Conservation (phyloP, 2,329 filamentous ascomycete genomes). For the Phialocephala subalpina region DNA sequence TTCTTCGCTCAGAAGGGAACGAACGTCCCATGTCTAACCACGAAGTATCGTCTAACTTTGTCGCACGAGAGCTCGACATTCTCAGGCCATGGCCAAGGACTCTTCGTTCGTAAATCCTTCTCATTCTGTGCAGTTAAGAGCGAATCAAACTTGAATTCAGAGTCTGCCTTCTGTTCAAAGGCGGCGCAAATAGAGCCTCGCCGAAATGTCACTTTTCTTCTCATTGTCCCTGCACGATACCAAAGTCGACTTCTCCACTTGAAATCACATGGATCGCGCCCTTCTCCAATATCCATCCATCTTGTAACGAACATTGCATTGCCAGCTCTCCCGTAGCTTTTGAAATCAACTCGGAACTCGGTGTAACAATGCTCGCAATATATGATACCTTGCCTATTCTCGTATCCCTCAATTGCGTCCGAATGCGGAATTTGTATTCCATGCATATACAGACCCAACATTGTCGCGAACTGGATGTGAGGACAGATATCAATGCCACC, state of each 20-base stretch:
- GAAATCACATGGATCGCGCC: conserved; percentile 13
- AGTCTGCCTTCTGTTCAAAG: conserved; percentile 23
- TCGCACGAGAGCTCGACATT: conserved; percentile 12
- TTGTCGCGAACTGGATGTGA: conserved; percentile 13
- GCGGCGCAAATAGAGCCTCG: conserved; percentile 27
- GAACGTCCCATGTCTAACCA: conserved; percentile 17
- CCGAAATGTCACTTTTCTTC: conserved; percentile 7
- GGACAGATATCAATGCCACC: conserved; percentile 19
- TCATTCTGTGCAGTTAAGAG: conserved; percentile 22
- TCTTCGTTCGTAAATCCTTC: conserved; percentile 17
- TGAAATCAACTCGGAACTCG: conserved; percentile 28
- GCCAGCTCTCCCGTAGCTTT: conserved; percentile 21
- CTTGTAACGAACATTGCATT: conserved; percentile 28
- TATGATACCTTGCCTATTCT: conserved; percentile 24
- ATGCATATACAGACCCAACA: conserved; percentile 1
- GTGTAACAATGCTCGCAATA: conserved; percentile 26
- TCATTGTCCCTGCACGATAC: not conserved
- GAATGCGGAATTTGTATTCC: conserved; percentile 21
- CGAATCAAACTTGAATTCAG: conserved; percentile 26
- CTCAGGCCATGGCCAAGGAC: conserved; percentile 17
- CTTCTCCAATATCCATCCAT: conserved; percentile 31
- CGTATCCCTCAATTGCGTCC: conserved; percentile 15
- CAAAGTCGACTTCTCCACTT: conserved; percentile 23
- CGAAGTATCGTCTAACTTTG: conserved; percentile 13
- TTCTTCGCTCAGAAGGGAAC: not conserved